Percentiles rank a stretch among this genome's conserved stretches.
Conservation (phyloP, 352 stramenopile species). For the Phytophthora hibernalis region DNA sequence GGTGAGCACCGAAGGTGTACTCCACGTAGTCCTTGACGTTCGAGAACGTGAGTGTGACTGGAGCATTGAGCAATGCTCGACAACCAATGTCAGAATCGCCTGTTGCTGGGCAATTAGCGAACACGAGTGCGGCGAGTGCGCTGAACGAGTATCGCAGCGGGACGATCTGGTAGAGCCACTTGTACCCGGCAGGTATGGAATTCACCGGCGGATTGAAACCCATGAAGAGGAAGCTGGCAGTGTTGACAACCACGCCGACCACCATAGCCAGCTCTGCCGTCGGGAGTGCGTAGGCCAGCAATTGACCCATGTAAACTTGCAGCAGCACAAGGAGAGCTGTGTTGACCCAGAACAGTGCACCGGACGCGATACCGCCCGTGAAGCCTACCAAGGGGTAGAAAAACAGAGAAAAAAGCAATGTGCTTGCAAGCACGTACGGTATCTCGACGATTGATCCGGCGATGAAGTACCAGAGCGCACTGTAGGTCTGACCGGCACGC, state of each 20-base stretch:
- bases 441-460: conserved; percentile 83
- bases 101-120: conserved; percentile 40
- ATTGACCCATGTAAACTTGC: conserved; percentile 59
- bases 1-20: conserved; percentile 44
- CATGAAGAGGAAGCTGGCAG: conserved; percentile 81
- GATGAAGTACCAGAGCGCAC: conserved; percentile 67
- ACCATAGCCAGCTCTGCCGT: conserved; percentile 53
- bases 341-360: conserved; percentile 52
- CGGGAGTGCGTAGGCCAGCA: conserved; percentile 50
- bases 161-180: conserved; percentile 69
- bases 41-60: conserved; percentile 35
- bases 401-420: conserved; percentile 53
- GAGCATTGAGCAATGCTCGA: conserved; percentile 33
- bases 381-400: conserved; percentile 71
- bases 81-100: conserved; percentile 33
- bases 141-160: conserved; percentile 55
- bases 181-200: conserved; percentile 55
- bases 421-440: conserved; percentile 53
- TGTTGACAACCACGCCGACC: conserved; percentile 57
- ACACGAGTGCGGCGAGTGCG: conserved; percentile 49
- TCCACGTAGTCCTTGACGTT: conserved; percentile 58
- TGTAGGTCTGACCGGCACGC: conserved; percentile 84
- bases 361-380: conserved; percentile 37
- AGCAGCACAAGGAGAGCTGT: conserved; percentile 51
- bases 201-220: conserved; percentile 73